phyloP scores from a whole-genome alignment of 257 asterid genomes.

The Oldenlandia corymbosa region DNA sequence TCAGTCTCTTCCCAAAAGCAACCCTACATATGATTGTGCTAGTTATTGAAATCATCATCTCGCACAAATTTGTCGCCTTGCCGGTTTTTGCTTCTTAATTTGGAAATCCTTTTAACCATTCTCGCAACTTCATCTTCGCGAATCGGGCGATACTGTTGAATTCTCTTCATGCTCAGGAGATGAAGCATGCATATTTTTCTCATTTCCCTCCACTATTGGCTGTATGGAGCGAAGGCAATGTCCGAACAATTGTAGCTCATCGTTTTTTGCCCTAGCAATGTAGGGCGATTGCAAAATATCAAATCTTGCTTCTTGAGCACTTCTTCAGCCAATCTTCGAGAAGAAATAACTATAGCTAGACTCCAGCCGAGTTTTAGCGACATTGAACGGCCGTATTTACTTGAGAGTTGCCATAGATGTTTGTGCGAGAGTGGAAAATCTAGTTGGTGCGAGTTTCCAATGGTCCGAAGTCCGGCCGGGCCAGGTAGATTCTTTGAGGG shows the following conservation, averaged over 20 bases:
- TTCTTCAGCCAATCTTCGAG: background rate
- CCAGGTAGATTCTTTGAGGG: background rate
- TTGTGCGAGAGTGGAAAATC: background rate
- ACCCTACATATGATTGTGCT: background rate
- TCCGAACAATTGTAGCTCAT: background rate
- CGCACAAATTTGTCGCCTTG: background rate
- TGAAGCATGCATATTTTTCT: conserved; percentile 18
- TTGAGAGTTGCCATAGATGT: background rate
- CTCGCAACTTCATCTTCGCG: background rate
- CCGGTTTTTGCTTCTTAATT: background rate
- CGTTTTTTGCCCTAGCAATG: background rate
- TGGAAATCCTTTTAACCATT: background rate
- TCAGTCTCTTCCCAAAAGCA: background rate
- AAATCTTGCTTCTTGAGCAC: conserved; percentile 7
- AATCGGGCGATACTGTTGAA: background rate
- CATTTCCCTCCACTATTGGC: conserved; percentile 4
- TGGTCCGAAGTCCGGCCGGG: background rate
- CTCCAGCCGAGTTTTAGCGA: background rate
- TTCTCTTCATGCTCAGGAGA: background rate
- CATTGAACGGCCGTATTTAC: background rate
- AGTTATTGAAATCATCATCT: background rate
- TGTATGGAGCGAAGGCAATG: conserved; percentile 3
- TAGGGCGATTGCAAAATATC: background rate
- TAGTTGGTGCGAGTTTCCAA: conserved; percentile 3
- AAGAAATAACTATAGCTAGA: background rate